A percentile compares a stretch with the other conserved stretches of the same genome.
Conservation (phyloP, 2,329 filamentous ascomycete species). For the Phoma sp. region DNA sequence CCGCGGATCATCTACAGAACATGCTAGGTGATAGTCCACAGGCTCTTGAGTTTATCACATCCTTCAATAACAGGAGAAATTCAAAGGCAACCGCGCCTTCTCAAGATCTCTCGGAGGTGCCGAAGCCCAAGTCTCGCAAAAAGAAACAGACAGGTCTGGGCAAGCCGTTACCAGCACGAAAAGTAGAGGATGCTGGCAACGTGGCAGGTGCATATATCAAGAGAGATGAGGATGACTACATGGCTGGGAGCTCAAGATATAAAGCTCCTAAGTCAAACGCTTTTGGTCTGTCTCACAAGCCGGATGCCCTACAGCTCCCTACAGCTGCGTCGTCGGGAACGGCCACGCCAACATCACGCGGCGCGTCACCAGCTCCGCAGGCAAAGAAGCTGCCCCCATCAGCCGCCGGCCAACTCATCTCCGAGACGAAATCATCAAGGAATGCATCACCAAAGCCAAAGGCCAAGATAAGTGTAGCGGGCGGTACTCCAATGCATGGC, state of each 20-base stretch:
- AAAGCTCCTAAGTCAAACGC: slow-evolving; percentile 54
- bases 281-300: slow-evolving; percentile 60
- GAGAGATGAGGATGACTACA: slow-evolving; percentile 76
- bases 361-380: slow-evolving; percentile 54
- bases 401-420: slow-evolving; percentile 80
- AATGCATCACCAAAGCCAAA: slow-evolving; percentile 59
- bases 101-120: slow-evolving; percentile 39
- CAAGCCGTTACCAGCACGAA: slow-evolving; percentile 52
- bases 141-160: slow-evolving; percentile 53
- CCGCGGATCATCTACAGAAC: slow-evolving; percentile 85
- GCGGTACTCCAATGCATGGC: slow-evolving; percentile 83
- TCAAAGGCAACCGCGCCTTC: slow-evolving; percentile 36
- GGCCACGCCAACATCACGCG: slow-evolving; percentile 46
- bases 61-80: slow-evolving; percentile 73
- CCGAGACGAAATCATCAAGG: slow-evolving; percentile 70
- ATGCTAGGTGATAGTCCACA: slow-evolving; percentile 86
- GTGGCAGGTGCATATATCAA: slow-evolving; percentile 78
- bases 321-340: slow-evolving; percentile 34
- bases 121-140: slow-evolving; percentile 45
- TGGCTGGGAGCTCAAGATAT: slow-evolving; percentile 55
- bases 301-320: slow-evolving; percentile 53
- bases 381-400: slow-evolving; percentile 67
- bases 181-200: slow-evolving; percentile 67
- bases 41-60: slow-evolving; percentile 73
- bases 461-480: slow-evolving; percentile 75